Percentiles rank a stretch among this genome's conserved stretches.
phyloP scores from a whole-genome alignment of 2,329 filamentous ascomycete genomes.

The Pseudogymnoascus sp. region DNA sequence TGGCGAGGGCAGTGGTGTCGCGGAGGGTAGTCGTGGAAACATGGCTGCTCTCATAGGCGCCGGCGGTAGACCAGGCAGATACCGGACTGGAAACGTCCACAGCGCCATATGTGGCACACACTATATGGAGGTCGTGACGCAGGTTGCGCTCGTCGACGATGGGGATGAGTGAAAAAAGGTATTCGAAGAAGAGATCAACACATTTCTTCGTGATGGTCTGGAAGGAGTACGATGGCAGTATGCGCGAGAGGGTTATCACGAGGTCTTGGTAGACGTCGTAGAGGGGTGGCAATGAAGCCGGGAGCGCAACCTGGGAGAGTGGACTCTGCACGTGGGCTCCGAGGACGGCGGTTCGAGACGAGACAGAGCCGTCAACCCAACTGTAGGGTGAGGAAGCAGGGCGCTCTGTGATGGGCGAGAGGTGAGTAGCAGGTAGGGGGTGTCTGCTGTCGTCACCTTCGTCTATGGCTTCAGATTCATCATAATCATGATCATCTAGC shows the following conservation, averaged over 20 bases:
- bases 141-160: constrained; percentile 36
- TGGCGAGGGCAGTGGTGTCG: background rate
- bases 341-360: background rate
- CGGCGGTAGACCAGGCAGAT: background rate
- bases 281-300: constrained; percentile 11
- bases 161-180: constrained; percentile 37
- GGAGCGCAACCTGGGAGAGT: background rate
- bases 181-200: constrained; percentile 36
- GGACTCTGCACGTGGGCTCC: background rate
- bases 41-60: background rate
- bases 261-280: constrained; percentile 20
- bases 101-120: constrained; percentile 17
- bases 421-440: background rate
- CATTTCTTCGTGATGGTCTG: constrained; percentile 23
- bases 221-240: constrained; percentile 9
- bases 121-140: constrained; percentile 31
- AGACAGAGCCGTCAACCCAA: background rate
- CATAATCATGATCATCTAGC: background rate
- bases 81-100: background rate
- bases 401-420: background rate
- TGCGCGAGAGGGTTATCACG: constrained; percentile 10
- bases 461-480: background rate
- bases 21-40: background rate
- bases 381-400: background rate
- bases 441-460: background rate